These are phyloP conservation scores for Solanum hybrid DNA, from an alignment of 305 asterid genomes.

Conservation along the genomic window DNA sequence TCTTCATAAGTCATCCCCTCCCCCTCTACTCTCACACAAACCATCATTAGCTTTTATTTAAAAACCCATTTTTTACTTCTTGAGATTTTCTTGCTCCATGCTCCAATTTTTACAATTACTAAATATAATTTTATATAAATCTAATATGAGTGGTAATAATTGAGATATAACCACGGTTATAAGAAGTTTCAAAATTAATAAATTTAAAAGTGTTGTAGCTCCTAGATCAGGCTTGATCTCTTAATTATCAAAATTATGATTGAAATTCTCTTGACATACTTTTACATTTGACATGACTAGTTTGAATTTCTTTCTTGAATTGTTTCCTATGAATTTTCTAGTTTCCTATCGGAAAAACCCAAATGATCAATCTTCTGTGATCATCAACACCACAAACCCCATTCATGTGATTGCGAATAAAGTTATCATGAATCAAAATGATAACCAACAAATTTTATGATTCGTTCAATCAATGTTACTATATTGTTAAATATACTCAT, in stretches of 20 bases:
- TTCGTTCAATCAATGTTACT: background rate
- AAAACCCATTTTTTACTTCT: background rate
- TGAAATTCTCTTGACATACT: conserved; percentile 14
- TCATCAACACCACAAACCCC: background rate
- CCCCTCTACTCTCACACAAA: background rate
- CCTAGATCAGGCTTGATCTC: background rate
- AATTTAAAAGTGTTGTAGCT: background rate
- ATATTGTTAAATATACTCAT: background rate
- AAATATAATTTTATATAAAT: too few relatives aligned
- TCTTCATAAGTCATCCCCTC: background rate
- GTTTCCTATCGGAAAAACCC: background rate
- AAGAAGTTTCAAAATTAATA: conserved; percentile 23
- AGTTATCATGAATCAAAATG: background rate
- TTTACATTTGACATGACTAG: conserved; percentile 2
- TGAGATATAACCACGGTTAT: conserved; percentile 47
- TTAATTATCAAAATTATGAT: background rate
- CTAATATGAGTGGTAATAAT: background rate
- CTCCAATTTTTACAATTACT: background rate
- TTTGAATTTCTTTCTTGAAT: conserved; percentile 27
- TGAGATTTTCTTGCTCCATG: background rate
- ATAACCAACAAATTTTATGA: background rate
- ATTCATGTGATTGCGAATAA: background rate
- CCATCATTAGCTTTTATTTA: background rate
- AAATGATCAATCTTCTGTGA: background rate
- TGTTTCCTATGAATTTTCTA: conserved; percentile 5